A percentile compares a stretch with the other conserved stretches of the same genome.
These are phyloP conservation scores for Sordariomycetes sp. DNA, from an alignment of 2,329 filamentous ascomycete species.

Conservation along the genomic window DNA sequence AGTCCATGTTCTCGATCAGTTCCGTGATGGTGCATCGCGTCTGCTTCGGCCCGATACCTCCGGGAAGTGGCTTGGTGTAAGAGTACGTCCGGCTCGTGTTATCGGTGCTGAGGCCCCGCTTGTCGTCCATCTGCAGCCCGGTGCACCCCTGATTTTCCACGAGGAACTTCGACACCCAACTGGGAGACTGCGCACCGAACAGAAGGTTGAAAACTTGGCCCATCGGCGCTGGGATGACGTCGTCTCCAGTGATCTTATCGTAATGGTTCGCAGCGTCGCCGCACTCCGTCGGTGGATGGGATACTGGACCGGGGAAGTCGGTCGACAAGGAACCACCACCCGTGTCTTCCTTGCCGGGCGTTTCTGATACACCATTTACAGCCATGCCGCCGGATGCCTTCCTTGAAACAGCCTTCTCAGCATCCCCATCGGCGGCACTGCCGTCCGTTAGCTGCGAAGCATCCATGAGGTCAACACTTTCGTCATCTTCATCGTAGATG, in stretches of 20 bases:
- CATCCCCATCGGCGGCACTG: constrained; percentile 32
- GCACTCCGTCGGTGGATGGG: constrained; percentile 78
- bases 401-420: constrained; percentile 53
- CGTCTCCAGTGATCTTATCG: constrained; percentile 76
- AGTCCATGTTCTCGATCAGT: constrained; percentile 71
- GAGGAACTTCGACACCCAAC: constrained; percentile 82
- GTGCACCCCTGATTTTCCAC: constrained; percentile 77
- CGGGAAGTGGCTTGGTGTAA: constrained; percentile 86
- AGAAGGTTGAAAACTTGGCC: constrained; percentile 85
- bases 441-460: constrained; percentile 25
- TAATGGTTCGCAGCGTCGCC: constrained; percentile 70
- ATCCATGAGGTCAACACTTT: constrained; percentile 50
- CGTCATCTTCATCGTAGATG: constrained; percentile 69
- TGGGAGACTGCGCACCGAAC: constrained; percentile 70
- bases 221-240: constrained; percentile 73
- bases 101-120: constrained; percentile 65
- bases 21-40: constrained; percentile 90
- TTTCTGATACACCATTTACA: constrained; percentile 9
- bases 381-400: constrained; percentile 54
- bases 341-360: constrained; percentile 13
- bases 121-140: constrained; percentile 81
- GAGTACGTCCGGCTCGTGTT: constrained; percentile 65
- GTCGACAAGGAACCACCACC: constrained; percentile 33
- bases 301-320: constrained; percentile 77
- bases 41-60: constrained; percentile 78